Evolutionary conservation across 129 eudicot genomes (phyloP), one percentile per base, ranked within the genome.

Genomic region (Flaveria linearis): DNA sequence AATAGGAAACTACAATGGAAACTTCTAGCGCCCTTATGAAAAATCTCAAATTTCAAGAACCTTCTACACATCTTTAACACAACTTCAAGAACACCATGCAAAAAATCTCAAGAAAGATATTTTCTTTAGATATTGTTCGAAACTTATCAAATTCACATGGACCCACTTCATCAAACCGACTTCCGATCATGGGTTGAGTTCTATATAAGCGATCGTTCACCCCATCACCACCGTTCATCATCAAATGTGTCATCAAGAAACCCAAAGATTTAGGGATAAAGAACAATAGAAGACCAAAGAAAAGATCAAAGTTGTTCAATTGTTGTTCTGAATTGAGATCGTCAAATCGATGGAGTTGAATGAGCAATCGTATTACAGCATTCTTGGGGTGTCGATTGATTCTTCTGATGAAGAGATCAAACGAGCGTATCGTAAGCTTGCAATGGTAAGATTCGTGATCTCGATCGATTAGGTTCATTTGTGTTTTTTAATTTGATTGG

Each of bases 361-460:
- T 52, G 10, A 73, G 22, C 41, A 69, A 3, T 88, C 93, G 23
- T 93, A 91, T 80, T 94, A 91, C 47, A 18, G 49, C 41, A 46
- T 91, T 75, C 90, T 94, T 5, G 99, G 97, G 11, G 91, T 91
- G 20, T 39, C 62, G 9, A n/a, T 45, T 7, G 78, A 83, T 55
- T 81, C 96, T 5, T 87, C 97, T 2, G 81, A 73, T 18, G 92
- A 91, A 7, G 89, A 94, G 57, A 91, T 94, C 68, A 88, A 92
- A 4, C 91, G 93, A 26, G 97, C 96, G 43, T 94, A 94, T 80
- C 92, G 93, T 11, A 91, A 84, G 58, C 90, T 94, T 10, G 98
- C 97, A 7, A 94, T 89, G 97, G 99, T 94, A 85, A 23, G 73
- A 42, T 20, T 56, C n/a, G 64, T 20, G 22, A 20, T 20, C 22